A percentile compares a stretch with the other conserved stretches of the same genome.
Conservation (phyloP, 768 basidiomycete species). For the Erythrobasidium yunnanense region DNA sequence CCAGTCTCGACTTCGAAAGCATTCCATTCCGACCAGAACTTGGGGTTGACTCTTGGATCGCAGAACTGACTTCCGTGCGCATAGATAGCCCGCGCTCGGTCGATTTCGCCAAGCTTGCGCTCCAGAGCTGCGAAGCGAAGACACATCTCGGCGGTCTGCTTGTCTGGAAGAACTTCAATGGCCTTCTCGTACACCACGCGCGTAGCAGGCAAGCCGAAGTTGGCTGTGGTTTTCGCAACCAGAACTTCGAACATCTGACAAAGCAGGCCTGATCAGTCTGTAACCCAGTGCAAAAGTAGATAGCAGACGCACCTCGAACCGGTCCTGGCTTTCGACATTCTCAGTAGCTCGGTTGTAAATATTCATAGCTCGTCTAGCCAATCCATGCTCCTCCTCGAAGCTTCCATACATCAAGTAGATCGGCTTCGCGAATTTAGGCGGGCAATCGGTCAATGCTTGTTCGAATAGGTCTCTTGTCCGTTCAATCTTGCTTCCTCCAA, state of each 20-base stretch:
- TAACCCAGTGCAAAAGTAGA: conserved; percentile 4
- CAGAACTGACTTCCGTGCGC: conserved; percentile 90
- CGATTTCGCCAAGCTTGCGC: conserved; percentile 96
- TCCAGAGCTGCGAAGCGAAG: conserved; percentile 89
- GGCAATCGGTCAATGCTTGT: conserved; percentile 92
- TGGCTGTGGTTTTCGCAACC: conserved; percentile 90
- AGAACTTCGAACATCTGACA: conserved; percentile 93
- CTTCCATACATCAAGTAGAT: conserved; percentile 93
- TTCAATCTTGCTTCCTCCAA: conserved; percentile 86
- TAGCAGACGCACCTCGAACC: conserved; percentile 64
- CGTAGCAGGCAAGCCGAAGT: conserved; percentile 91
- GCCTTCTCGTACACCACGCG: conserved; percentile 93
- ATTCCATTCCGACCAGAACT: conserved; percentile 97
- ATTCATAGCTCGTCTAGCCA: conserved; percentile 90
- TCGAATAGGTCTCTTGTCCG: conserved; percentile 95
- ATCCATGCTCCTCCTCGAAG: conserved; percentile 84
- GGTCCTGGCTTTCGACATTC: conserved; percentile 76
- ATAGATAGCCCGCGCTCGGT: conserved; percentile 88
- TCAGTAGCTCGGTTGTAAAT: conserved; percentile 87
- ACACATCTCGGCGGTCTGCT: conserved; percentile 94
- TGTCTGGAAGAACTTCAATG: conserved; percentile 80
- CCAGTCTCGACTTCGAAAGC: conserved; percentile 96
- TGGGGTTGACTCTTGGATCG: conserved; percentile 42
- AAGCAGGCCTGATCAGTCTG: not conserved
- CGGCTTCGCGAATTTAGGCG: conserved; percentile 84